A percentile compares a stretch with the other conserved stretches of the same genome.
These are phyloP conservation scores for Prorocentrum cordatum DNA, from an alignment of 169 alveolate genomes.

Conservation along the genomic window DNA sequence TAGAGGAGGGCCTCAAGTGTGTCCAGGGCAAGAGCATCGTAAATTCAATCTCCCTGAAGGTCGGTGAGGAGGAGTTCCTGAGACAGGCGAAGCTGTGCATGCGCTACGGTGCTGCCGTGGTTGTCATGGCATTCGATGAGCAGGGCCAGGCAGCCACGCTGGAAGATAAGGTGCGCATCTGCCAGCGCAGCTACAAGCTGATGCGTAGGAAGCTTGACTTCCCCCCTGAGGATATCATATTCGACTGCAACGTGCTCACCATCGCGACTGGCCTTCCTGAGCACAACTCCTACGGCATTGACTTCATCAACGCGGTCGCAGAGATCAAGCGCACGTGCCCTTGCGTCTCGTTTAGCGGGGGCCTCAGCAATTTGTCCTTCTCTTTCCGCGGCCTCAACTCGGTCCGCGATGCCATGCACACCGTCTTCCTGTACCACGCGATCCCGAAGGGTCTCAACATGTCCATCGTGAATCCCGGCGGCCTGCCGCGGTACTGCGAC, in stretches of 20 bases:
- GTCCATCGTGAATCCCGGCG: conserved; percentile 80
- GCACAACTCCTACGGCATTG: conserved; percentile 75
- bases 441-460: conserved; percentile 76
- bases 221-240: conserved; percentile 76
- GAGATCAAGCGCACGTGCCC: conserved; percentile 57
- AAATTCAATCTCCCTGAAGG: conserved; percentile 77
- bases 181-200: conserved; percentile 74
- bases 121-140: conserved; percentile 81
- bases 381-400: conserved; percentile 77
- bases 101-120: conserved; percentile 77
- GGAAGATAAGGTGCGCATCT: conserved; percentile 76
- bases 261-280: conserved; percentile 80
- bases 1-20: conserved; percentile 77
- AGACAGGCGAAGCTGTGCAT: conserved; percentile 70
- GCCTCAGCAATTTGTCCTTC: conserved; percentile 77
- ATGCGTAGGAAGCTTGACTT: conserved; percentile 70
- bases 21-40: conserved; percentile 78
- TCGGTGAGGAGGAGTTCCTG: conserved; percentile 78
- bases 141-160: conserved; percentile 78
- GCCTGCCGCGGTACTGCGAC: conserved; percentile 76
- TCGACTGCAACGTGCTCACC: conserved; percentile 78
- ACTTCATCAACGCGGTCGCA: conserved; percentile 76
- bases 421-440: conserved; percentile 78
- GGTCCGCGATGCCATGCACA: conserved; percentile 79
- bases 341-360: conserved; percentile 27